These are phyloP conservation scores for Chimonanthus salicifolius DNA, from an alignment of 164 flowering plant genomes.

Conservation along the genomic window DNA sequence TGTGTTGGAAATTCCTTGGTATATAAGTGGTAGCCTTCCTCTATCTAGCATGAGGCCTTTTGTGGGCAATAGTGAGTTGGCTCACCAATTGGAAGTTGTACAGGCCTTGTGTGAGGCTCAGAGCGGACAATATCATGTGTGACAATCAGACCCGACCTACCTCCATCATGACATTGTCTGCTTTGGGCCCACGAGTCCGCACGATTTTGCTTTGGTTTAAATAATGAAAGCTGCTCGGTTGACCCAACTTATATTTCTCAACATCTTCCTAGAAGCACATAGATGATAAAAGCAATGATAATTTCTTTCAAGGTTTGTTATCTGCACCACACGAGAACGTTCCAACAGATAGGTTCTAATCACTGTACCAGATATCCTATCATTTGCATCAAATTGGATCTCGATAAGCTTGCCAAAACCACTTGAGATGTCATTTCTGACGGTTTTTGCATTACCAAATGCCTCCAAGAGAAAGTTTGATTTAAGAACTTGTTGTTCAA, in stretches of 20 bases:
- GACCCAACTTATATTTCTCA: too few species aligned
- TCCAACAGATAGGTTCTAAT: constrained; percentile 93
- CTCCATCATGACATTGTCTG: neutral
- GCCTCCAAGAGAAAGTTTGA: constrained; percentile 99
- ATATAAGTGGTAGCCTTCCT: too few species aligned
- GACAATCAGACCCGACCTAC: too few species aligned
- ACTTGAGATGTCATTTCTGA: constrained; percentile 95
- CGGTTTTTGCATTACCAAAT: constrained; percentile 97
- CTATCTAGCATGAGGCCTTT: too few species aligned
- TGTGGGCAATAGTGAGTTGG: too few species aligned
- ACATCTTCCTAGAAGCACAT: constrained; percentile 85
- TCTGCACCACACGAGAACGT: constrained; percentile 95
- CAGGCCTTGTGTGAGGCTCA: too few species aligned
- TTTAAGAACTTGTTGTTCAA: constrained; percentile 99
- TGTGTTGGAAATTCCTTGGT: too few species aligned
- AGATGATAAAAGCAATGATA: constrained; percentile 97
- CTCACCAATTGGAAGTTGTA: too few species aligned
- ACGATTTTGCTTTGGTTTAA: too few species aligned
- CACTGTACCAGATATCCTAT: constrained; percentile 99
- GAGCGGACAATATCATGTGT: too few species aligned
- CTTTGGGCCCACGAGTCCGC: too few species aligned
- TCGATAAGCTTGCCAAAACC: constrained; percentile 98
- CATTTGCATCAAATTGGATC: constrained; percentile 88
- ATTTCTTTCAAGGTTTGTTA: constrained; percentile 89
- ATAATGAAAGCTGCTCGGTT: too few species aligned